Evolutionary conservation across 805 yeast genomes (phyloP).

Genomic region (Yamadazyma olivae): DNA sequence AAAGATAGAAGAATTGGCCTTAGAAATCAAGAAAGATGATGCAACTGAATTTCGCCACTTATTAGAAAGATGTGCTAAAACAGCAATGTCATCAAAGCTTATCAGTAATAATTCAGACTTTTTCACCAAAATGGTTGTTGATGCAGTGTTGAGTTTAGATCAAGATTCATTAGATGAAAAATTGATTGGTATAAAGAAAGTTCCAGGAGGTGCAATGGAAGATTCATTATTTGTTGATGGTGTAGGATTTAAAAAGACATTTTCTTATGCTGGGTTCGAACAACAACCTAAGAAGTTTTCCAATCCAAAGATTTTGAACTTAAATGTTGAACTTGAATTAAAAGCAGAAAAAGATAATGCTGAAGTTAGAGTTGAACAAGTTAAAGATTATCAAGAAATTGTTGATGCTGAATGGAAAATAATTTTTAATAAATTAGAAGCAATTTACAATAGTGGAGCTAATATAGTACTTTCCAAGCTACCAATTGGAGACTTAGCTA

Average conservation of each 20-base stretch:
- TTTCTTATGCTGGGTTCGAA: constrained; percentile 97
- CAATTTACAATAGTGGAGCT: constrained; percentile 82
- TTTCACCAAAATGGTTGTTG: constrained; percentile 95
- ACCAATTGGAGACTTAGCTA: constrained; percentile 98
- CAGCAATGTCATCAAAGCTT: constrained; percentile 96
- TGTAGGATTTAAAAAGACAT: constrained; percentile 96
- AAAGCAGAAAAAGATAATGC: constrained; percentile 99
- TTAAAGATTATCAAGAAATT: constrained; percentile 88
- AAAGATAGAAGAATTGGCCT: constrained; percentile 70
- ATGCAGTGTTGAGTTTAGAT: constrained; percentile 86
- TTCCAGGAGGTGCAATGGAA: constrained; percentile 95
- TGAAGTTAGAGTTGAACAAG: constrained; percentile 93
- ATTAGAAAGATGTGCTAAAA: constrained; percentile 88
- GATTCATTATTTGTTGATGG: constrained; percentile 88
- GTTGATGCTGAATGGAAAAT: constrained; percentile 99
- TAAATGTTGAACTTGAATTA: constrained; percentile 92
- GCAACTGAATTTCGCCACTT: constrained; percentile 57
- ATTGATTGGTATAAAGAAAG: constrained; percentile 90
- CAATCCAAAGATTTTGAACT: constrained; percentile 76
- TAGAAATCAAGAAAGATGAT: constrained; percentile 58
- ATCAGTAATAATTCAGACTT: constrained; percentile 84
- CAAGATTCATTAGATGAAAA: constrained; percentile 82
- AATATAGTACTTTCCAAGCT: constrained; percentile 88
- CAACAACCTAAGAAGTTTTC: constrained; percentile 89
- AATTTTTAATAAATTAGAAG: constrained; percentile 79